Base-by-base conservation (phyloP, 768 basidiomycete species). In the Auricularia auricula-judae region DNA sequence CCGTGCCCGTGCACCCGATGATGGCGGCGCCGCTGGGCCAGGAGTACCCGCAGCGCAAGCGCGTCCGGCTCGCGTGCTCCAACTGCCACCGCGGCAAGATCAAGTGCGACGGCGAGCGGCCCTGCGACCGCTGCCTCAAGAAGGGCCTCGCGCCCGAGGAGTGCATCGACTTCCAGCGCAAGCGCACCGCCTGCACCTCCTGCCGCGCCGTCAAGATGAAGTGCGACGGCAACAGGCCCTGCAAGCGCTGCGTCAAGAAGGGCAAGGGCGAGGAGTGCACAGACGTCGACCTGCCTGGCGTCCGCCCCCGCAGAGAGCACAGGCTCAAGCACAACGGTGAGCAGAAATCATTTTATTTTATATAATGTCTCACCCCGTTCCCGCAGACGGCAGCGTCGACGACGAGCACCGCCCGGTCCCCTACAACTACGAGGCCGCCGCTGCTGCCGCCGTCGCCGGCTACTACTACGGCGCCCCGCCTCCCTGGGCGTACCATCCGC, bases 61-160 rank as follows among this genome's bases (percentile, higher is more conserved):
- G 56, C 56, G 56, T 59, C 29, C 56, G 56, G 16, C 56, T 59
- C 56, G 56, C 56, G 11, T 59, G 56, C 56, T 59, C 56, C 23
- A 59, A 59, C 56, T 59, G 56, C 56, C 56, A 59, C 56, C 23
- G 34, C 29, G 56, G 56, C 56, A 59, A 59, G 34, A 59, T 59
- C 56, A 59, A 59, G 56, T 59, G 56, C 56, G 56, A 59, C 56
- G 56, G 56, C 56, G 56, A 59, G 56, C 56, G 56, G 56, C 56
- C 56, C 56, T 59, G 56, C 56, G 56, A 59, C 56, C 56, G 56
- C 56, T 59, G 56, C 34, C 56, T 59, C 23, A 59, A 59, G 23
- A 59, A 59, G 34, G 56, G 56, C 34, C 56, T 59, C 10, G 56
- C 56, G 56, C 56, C 56, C 7, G 56, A 59, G 56, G 56, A 59